Evolutionary conservation across 2,329 filamentous ascomycete species (phyloP).

Genomic region (Diaporthe helianthi): DNA sequence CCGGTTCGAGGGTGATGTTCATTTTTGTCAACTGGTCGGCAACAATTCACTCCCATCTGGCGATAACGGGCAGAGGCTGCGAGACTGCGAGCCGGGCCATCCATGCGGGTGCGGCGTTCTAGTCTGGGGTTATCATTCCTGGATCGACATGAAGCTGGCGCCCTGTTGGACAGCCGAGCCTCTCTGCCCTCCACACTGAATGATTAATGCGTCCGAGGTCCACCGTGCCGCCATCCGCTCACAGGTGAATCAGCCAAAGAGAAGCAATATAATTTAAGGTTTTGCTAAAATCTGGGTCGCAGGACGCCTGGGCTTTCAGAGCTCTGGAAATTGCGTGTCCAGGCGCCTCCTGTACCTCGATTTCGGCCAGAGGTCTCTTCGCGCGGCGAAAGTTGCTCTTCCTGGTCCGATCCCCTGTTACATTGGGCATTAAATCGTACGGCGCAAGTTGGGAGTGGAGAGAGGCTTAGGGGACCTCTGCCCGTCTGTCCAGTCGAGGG

Average conservation of each 20-base stretch:
- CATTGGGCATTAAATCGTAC: background rate
- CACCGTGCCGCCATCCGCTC: slow-evolving; percentile 18
- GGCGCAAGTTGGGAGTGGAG: background rate
- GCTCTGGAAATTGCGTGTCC: slow-evolving; percentile 1
- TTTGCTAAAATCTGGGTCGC: slow-evolving; percentile 24
- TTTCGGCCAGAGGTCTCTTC: background rate
- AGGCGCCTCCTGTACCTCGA: slow-evolving; percentile 6
- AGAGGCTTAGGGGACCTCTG: background rate
- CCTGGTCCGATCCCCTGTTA: slow-evolving; percentile 3
- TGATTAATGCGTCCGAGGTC: slow-evolving; percentile 12
- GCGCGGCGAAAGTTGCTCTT: background rate
- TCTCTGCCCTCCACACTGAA: slow-evolving; percentile 3
- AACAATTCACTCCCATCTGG: slow-evolving; percentile 4
- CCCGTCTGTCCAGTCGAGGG: background rate
- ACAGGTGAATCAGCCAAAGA: background rate
- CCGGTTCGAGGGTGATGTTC: slow-evolving; percentile 12
- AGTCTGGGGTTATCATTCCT: slow-evolving; percentile 24
- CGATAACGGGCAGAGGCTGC: slow-evolving; percentile 6
- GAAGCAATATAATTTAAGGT: slow-evolving; percentile 26
- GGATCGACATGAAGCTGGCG: slow-evolving; percentile 21
- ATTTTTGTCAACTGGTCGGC: slow-evolving; percentile 18
- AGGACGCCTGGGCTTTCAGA: background rate
- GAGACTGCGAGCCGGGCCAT: slow-evolving; percentile 24
- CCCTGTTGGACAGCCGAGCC: slow-evolving; percentile 14
- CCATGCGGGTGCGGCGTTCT: slow-evolving; percentile 23